phyloP scores from a whole-genome alignment of 2,329 filamentous ascomycete genomes.

The Verticillium dahliae region DNA sequence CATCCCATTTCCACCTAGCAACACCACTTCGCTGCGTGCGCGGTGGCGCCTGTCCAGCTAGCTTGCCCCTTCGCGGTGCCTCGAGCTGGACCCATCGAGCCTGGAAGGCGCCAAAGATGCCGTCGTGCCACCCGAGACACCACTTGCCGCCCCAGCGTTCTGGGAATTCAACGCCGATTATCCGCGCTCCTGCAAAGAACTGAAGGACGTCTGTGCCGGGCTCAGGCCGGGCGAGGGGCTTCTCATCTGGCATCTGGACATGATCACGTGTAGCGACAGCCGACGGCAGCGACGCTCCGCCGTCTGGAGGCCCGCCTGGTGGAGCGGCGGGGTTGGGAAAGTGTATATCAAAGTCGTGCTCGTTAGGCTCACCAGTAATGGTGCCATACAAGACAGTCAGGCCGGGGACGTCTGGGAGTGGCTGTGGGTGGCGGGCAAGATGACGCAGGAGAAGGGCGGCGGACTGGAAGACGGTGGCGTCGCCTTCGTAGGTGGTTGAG shows the following conservation, averaged over 20 bases:
- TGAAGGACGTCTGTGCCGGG: slow-evolving; percentile 25
- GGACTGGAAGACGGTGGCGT: slow-evolving; percentile 33
- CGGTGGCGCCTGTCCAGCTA: slow-evolving; percentile 13
- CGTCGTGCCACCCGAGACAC: slow-evolving; percentile 26
- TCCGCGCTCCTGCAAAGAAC: slow-evolving; percentile 25
- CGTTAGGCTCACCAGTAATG: slow-evolving; percentile 16
- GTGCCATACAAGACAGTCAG: slow-evolving; percentile 26
- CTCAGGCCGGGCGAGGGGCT: slow-evolving; percentile 24
- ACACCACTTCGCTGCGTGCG: slow-evolving; percentile 36
- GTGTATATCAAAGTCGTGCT: slow-evolving; percentile 28
- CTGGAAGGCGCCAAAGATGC: slow-evolving; percentile 18
- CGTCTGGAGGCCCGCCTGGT: slow-evolving; percentile 6
- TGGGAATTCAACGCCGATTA: slow-evolving; percentile 24
- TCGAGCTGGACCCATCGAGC: slow-evolving; percentile 19
- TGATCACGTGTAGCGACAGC: slow-evolving; percentile 26
- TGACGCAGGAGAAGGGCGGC: slow-evolving; percentile 29
- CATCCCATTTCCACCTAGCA: slow-evolving; percentile 25
- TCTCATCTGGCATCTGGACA: slow-evolving; percentile 24
- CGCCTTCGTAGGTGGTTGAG: slow-evolving; percentile 25
- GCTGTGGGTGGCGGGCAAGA: slow-evolving; percentile 31
- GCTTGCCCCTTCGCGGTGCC: slow-evolving; percentile 11
- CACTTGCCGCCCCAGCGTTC: slow-evolving; percentile 27
- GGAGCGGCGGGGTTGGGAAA: slow-evolving; percentile 23
- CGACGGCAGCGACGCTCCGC: slow-evolving; percentile 16
- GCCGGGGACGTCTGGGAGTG: slow-evolving; percentile 28